phyloP scores from a whole-genome alignment of 1,139 yeast species.

The Kazachstania sp. region DNA sequence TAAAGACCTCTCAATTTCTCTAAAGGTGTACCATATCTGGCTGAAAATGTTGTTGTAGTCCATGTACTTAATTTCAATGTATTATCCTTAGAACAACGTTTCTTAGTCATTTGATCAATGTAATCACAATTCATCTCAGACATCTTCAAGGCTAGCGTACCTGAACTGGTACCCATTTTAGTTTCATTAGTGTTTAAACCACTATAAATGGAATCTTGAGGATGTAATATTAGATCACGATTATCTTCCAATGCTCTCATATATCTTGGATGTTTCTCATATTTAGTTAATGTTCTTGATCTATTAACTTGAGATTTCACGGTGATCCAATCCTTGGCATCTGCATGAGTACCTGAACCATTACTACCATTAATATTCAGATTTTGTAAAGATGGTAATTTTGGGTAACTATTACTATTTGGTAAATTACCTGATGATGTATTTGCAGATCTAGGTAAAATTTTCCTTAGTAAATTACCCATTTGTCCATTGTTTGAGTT shows the following conservation, averaged over 20 bases:
- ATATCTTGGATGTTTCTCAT: conserved; percentile 63
- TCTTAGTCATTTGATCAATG: conserved; percentile 26
- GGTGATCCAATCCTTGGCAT: conserved; percentile 40
- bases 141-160: conserved; percentile 29
- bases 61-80: conserved; percentile 38
- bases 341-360: conserved; percentile 21
- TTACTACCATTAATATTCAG: conserved; percentile 12
- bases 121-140: conserved; percentile 29
- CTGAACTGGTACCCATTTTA: conserved; percentile 26
- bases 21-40: conserved; percentile 39
- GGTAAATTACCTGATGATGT: neutral
- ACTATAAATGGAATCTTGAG: conserved; percentile 54
- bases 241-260: conserved; percentile 61
- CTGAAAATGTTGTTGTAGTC: conserved; percentile 27
- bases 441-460: conserved; percentile 14
- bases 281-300: conserved; percentile 61
- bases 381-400: conserved; percentile 24
- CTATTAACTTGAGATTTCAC: conserved; percentile 58
- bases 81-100: conserved; percentile 24
- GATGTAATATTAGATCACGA: conserved; percentile 56
- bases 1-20: conserved; percentile 57
- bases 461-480: conserved; percentile 23
- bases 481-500: conserved; percentile 15
- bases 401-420: conserved; percentile 15
- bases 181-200: conserved; percentile 41